Conservation (phyloP, 306 rosid genomes). For the Styphnolobium japonicum region DNA sequence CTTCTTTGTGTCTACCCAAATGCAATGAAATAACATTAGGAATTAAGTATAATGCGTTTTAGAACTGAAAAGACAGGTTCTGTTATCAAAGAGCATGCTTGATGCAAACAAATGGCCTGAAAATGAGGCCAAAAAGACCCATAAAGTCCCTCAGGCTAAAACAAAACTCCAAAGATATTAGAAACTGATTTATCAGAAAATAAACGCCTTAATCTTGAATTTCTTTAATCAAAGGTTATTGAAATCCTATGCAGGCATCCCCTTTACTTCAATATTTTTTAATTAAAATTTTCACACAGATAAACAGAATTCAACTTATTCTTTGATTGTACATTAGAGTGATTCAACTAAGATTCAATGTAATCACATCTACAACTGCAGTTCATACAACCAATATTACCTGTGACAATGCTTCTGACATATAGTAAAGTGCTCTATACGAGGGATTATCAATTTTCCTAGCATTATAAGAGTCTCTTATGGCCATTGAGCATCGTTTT, state of each 20-base stretch:
- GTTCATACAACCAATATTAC: constrained; percentile 39
- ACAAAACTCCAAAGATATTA: background rate
- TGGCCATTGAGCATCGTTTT: constrained; percentile 91
- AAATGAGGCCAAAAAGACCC: background rate
- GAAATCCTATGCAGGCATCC: background rate
- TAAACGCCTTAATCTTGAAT: background rate
- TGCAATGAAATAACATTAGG: constrained; percentile 45
- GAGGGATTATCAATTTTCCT: constrained; percentile 60
- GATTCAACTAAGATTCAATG: background rate
- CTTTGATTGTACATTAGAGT: background rate
- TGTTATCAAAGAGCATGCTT: constrained; percentile 8
- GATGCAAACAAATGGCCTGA: background rate
- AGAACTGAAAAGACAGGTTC: constrained; percentile 15
- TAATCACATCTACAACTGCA: constrained; percentile 7
- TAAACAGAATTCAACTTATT: background rate
- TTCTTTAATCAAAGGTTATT: background rate
- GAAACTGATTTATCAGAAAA: background rate
- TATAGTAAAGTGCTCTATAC: constrained; percentile 57
- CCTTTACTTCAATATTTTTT: background rate
- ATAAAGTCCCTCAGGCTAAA: constrained; percentile 1
- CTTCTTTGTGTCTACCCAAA: constrained; percentile 84
- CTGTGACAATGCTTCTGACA: constrained; percentile 95
- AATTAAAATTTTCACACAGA: background rate
- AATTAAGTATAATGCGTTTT: background rate
- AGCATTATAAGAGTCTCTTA: constrained; percentile 84